phyloP scores from a whole-genome alignment of 2,329 filamentous ascomycete species.

The Endoconidiophora polonica region DNA sequence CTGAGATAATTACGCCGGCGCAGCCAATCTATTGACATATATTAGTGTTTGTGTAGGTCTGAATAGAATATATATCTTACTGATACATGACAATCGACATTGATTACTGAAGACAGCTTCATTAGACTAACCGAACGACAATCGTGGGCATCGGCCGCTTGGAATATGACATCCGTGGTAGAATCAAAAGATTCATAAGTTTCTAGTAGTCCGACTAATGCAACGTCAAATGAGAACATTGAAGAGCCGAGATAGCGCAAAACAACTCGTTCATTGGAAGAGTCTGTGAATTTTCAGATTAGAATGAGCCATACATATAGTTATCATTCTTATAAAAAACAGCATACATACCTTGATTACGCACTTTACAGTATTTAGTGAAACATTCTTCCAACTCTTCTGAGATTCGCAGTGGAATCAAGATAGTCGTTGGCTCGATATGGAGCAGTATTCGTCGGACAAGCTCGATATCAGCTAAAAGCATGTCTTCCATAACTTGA shows the following conservation, averaged over 20 bases:
- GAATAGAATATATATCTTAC: slow-evolving; percentile 24
- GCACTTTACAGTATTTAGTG: slow-evolving; percentile 6
- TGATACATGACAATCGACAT: slow-evolving; percentile 57
- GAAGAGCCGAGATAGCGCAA: slow-evolving; percentile 52
- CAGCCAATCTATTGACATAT: slow-evolving; percentile 50
- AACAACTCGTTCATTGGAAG: slow-evolving; percentile 15
- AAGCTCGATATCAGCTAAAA: slow-evolving; percentile 49
- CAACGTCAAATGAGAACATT: slow-evolving; percentile 55
- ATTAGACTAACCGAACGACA: slow-evolving; percentile 45
- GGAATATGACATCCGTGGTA: slow-evolving; percentile 31
- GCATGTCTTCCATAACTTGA: slow-evolving; percentile 61
- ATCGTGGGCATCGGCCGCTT: slow-evolving; percentile 17
- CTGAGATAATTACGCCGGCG: slow-evolving; percentile 68
- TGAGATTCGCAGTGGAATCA: slow-evolving; percentile 33
- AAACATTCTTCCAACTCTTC: slow-evolving; percentile 19
- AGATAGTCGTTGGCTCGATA: slow-evolving; percentile 36
- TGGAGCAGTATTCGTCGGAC: slow-evolving; percentile 44
- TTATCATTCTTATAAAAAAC: neutral
- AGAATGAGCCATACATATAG: neutral
- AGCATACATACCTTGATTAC: slow-evolving; percentile 3
- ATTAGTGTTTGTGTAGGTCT: neutral
- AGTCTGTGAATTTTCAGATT: neutral
- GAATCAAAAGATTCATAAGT: slow-evolving; percentile 39
- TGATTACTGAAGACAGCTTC: slow-evolving; percentile 51
- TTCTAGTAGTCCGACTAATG: slow-evolving; percentile 24